Percentiles rank a stretch among this genome's conserved stretches.
phyloP scores from a whole-genome alignment of 148 eudicot species.

The Agrostemma githago region DNA sequence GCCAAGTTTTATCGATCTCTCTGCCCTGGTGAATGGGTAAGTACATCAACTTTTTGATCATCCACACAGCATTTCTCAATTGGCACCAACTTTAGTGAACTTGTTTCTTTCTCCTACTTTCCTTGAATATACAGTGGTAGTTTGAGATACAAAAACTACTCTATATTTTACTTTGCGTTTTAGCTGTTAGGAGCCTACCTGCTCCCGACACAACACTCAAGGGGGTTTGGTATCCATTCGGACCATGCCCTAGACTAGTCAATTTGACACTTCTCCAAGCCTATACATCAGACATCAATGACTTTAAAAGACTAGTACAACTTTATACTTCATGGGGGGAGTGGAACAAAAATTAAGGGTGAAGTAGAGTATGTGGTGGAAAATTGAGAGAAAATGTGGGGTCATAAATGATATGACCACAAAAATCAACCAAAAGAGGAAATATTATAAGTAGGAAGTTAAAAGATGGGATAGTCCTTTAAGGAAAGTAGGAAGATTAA shows the following conservation, averaged over 20 bases:
- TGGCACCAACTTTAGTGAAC: not conserved
- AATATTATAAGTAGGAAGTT: no score
- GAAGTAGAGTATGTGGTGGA: no score
- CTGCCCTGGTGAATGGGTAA: conserved; percentile 66
- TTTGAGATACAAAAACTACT: not conserved
- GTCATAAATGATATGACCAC: no score
- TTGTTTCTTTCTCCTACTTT: not conserved
- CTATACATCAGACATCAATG: not conserved
- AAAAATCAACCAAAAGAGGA: no score
- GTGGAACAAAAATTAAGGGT: no score
- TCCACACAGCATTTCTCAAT: not conserved
- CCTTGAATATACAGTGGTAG: not conserved
- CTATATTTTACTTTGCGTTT: not conserved
- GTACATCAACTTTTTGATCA: not conserved
- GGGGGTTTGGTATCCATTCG: not conserved
- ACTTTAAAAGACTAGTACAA: no score
- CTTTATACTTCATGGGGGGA: no score
- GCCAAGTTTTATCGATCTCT: conserved; percentile 53
- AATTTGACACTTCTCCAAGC: not conserved
- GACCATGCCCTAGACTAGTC: not conserved
- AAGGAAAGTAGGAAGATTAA: no score
- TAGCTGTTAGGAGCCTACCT: no score
- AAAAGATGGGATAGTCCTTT: no score
- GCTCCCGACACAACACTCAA: not conserved
- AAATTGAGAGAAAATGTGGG: no score